Evolutionary conservation across 805 yeast genomes (phyloP).

Genomic region (Wickerhamiella dianesei): DNA sequence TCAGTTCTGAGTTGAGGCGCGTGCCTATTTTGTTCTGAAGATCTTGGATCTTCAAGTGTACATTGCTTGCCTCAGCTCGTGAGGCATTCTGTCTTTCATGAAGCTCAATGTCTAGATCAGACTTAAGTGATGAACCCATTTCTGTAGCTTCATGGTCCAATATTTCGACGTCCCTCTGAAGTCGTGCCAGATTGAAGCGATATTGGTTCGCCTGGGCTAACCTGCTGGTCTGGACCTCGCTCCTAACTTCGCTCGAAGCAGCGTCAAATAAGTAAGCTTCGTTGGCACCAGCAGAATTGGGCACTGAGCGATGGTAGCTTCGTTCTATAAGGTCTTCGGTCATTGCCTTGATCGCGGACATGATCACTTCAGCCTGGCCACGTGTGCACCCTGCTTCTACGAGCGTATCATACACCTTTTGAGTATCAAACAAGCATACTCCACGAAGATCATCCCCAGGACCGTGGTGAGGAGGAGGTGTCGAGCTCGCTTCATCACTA

Average conservation of each 20-base stretch:
- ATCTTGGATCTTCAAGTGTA: constrained; percentile 63
- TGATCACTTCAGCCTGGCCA: constrained; percentile 45
- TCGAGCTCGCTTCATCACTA: neutral
- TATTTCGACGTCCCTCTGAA: constrained; percentile 60
- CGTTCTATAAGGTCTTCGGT: constrained; percentile 25
- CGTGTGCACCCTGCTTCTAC: constrained; percentile 44
- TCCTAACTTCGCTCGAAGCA: constrained; percentile 73
- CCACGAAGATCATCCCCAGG: neutral
- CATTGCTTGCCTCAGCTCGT: constrained; percentile 53
- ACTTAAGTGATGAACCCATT: constrained; percentile 43
- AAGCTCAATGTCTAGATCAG: constrained; percentile 69
- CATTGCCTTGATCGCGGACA: constrained; percentile 31
- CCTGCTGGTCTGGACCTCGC: constrained; percentile 61
- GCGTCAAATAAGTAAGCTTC: constrained; percentile 83
- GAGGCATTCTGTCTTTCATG: constrained; percentile 80
- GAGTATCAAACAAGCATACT: constrained; percentile 41
- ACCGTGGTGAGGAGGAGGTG: neutral
- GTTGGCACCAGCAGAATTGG: constrained; percentile 62
- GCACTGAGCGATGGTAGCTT: constrained; percentile 26
- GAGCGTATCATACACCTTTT: constrained; percentile 42
- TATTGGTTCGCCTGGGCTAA: constrained; percentile 55
- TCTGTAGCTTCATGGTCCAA: constrained; percentile 67
- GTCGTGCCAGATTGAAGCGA: constrained; percentile 48
- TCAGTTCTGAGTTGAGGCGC: constrained; percentile 64
- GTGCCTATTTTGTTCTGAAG: constrained; percentile 74